Evolutionary conservation across 2,329 filamentous ascomycete species (phyloP).

Genomic region (Colletotrichum chrysophilum): DNA sequence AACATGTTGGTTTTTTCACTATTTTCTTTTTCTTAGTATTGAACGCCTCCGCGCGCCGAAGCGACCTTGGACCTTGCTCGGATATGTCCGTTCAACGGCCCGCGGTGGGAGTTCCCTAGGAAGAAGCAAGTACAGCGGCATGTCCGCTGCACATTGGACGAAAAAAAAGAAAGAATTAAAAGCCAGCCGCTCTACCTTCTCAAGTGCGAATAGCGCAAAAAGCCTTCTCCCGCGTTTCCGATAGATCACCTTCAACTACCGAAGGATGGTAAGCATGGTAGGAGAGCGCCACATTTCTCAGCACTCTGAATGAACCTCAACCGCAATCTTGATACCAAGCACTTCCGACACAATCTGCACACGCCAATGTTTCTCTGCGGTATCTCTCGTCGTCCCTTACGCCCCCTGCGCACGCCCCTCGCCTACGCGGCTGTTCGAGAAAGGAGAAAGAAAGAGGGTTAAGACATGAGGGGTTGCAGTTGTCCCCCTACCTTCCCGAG

Average conservation of each 20-base stretch:
- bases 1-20: not conserved
- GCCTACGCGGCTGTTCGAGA: not conserved
- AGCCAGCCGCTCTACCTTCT: not conserved
- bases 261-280: not conserved
- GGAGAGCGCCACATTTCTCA: not conserved
- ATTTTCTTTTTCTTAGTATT: not conserved
- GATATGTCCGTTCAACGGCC: constrained; percentile 7
- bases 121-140: not conserved
- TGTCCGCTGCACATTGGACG: not conserved
- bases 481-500: not conserved
- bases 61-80: not conserved
- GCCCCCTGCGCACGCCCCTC: not conserved
- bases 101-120: not conserved
- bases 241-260: not conserved
- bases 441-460: not conserved
- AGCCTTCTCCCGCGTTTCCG: not conserved
- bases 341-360: not conserved
- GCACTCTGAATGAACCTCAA: not conserved
- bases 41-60: not conserved
- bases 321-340: not conserved
- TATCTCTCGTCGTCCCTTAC: not conserved
- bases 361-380: not conserved
- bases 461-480: not conserved
- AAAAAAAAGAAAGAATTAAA: not conserved
- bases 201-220: not conserved